A percentile compares a stretch with the other conserved stretches of the same genome.
These are phyloP conservation scores for Leccinum longicurvipes DNA, from an alignment of 768 basidiomycete species.

Conservation along the genomic window DNA sequence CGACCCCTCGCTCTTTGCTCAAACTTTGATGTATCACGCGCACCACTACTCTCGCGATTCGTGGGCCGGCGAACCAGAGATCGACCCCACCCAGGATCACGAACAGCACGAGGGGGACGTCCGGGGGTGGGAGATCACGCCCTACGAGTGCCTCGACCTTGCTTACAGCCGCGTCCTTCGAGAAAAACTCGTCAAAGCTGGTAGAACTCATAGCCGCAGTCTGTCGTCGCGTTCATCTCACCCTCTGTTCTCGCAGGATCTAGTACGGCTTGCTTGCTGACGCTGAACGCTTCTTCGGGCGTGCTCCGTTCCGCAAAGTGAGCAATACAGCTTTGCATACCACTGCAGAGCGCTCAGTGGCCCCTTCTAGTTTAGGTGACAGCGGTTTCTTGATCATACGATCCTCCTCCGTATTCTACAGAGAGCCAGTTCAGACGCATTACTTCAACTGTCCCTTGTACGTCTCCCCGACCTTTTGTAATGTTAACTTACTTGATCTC, in stretches of 20 bases:
- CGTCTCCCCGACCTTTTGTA: conserved; percentile 3
- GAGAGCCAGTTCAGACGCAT: conserved; percentile 30
- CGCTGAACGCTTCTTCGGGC: conserved; percentile 71
- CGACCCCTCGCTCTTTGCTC: conserved; percentile 88
- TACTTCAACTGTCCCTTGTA: conserved; percentile 35
- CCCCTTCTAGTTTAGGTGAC: conserved; percentile 60
- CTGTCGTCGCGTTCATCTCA: conserved; percentile 1
- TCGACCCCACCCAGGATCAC: conserved; percentile 72
- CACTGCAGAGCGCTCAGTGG: conserved; percentile 2
- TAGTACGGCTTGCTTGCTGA: conserved; percentile 78
- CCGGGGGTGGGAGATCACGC: conserved; percentile 67
- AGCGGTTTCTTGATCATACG: conserved; percentile 74
- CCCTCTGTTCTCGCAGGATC: conserved; percentile 49
- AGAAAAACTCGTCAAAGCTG: conserved; percentile 57
- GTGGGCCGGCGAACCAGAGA: conserved; percentile 83
- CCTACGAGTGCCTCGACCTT: conserved; percentile 66
- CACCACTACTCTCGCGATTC: conserved; percentile 67
- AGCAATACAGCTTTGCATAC: conserved; percentile 19
- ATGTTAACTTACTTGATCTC: neutral
- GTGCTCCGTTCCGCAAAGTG: conserved; percentile 77
- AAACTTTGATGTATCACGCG: conserved; percentile 87
- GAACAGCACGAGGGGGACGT: conserved; percentile 55
- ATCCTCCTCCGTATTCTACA: conserved; percentile 59
- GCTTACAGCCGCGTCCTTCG: conserved; percentile 70
- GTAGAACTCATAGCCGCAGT: conserved; percentile 33